Evolutionary conservation across 371 early-diverging fungal species (phyloP), one percentile per base, ranked within the genome.

Genomic region (Mortierella sp.): DNA sequence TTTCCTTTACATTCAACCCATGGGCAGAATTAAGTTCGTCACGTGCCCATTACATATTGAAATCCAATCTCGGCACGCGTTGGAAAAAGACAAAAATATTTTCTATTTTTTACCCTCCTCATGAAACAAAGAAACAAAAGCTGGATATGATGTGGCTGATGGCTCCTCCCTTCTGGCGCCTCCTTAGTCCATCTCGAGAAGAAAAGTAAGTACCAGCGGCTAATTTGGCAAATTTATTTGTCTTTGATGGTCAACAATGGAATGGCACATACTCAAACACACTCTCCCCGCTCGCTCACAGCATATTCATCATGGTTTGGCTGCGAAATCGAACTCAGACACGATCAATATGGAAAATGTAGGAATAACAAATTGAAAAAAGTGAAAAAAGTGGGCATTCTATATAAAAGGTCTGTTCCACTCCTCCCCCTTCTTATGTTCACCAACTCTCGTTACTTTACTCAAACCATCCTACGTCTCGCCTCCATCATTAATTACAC

Each of bases 311-410:
- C 17, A 3, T 17, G 17, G 47, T 8, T 47, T 45, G 17, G 17
- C 47, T 47, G 47, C 3, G n/a, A 47, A 47, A 47, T 47, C 47
- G 47, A 53, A 53, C 53, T 53, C 53, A 53, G 53, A 53, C 53
- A 53, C 10, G 23, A 12, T 53, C 29, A 26, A 53, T n/a, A 47
- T 17, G 53, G 53, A 29, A 53, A 26, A 28, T 53, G 53, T 53
- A 53, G 53, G 53, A 29, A 53, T 53, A 12, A 23, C 23, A 49
- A 49, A 49, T 49, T 10, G 10, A 1, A 53, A 29, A 40, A 40
- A 40, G 13, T 40, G 40, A 40, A 40, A 40, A 53, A 53, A 12
- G 53, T 53, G 53, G 53, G 53, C 23, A 28, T 28, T 28, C 12
- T 15, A 10, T 28, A 28, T 53, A 53, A 53, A 53, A 53, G 10